These are phyloP conservation scores for Ploettnerulaceae sp. DNA, from an alignment of 2,329 filamentous ascomycete species.

Conservation along the genomic window DNA sequence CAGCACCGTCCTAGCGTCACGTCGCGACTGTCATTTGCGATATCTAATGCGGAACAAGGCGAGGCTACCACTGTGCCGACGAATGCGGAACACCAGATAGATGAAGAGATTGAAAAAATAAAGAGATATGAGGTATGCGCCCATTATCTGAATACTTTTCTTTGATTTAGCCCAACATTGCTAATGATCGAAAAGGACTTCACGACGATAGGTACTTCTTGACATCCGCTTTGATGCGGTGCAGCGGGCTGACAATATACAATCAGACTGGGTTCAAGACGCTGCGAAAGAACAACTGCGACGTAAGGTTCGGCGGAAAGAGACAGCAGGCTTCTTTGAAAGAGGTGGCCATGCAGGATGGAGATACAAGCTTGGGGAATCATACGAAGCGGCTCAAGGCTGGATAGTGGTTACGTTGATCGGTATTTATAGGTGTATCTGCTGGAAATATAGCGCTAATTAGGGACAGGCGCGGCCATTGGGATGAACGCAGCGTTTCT, in stretches of 20 bases:
- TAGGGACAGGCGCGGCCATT: constrained; percentile 65
- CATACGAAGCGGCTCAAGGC: constrained; percentile 92
- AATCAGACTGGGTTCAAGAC: constrained; percentile 93
- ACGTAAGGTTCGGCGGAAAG: constrained; percentile 68
- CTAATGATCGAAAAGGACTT: constrained; percentile 60
- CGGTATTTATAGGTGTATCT: constrained; percentile 35
- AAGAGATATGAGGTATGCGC: constrained; percentile 79
- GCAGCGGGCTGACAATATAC: constrained; percentile 34
- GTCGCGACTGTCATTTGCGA: constrained; percentile 58
- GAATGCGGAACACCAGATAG: constrained; percentile 64
- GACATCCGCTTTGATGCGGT: constrained; percentile 13
- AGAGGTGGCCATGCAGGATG: constrained; percentile 64
- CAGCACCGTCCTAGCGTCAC: constrained; percentile 27
- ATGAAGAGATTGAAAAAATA: constrained; percentile 95
- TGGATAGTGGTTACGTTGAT: constrained; percentile 98
- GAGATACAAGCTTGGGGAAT: constrained; percentile 75
- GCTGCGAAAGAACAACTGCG: constrained; percentile 84
- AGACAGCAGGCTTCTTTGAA: constrained; percentile 66
- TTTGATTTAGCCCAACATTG: not conserved
- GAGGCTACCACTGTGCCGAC: constrained; percentile 47
- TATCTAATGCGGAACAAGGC: constrained; percentile 61
- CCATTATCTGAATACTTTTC: constrained; percentile 7
- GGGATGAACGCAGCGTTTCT: constrained; percentile 88
- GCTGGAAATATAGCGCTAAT: constrained; percentile 14
- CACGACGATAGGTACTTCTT: constrained; percentile 70